A percentile compares a stretch with the other conserved stretches of the same genome.
phyloP scores from a whole-genome alignment of 75 land plant genomes.

The Larix kaempferi region DNA sequence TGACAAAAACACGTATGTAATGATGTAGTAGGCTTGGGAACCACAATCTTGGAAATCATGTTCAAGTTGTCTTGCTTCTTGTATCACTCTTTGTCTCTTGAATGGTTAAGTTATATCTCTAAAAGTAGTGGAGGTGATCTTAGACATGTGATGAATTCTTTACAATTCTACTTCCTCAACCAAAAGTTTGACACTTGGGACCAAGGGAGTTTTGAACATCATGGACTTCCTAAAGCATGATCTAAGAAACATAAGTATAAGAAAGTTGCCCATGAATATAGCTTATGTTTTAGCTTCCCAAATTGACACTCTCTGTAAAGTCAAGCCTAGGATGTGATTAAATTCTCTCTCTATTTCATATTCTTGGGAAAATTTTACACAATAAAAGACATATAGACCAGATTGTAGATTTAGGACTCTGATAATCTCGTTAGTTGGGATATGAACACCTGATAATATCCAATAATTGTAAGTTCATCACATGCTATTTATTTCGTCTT shows the following conservation, averaged over 20 bases:
- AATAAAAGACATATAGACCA: constrained; percentile 68
- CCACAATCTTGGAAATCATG: too few relatives aligned
- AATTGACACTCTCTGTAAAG: background rate
- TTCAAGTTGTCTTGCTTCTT: too few relatives aligned
- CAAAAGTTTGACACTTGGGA: constrained; percentile 10
- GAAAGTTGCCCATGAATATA: background rate
- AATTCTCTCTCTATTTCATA: constrained; percentile 82
- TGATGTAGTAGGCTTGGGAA: too few relatives aligned
- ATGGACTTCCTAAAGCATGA: background rate
- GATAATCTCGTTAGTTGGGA: too few relatives aligned
- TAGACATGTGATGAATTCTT: constrained; percentile 76
- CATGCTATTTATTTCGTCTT: too few relatives aligned
- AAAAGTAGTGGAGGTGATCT: constrained; percentile 83
- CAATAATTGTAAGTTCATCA: too few relatives aligned
- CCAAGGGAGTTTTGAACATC: background rate
- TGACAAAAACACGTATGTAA: too few relatives aligned
- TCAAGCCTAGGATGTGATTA: constrained; percentile 58
- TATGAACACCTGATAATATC: too few relatives aligned
- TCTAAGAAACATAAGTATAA: background rate
- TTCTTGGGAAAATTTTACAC: constrained; percentile 90
- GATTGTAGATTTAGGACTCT: constrained; percentile 20
- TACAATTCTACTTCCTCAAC: constrained; percentile 62
- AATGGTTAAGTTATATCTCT: constrained; percentile 62
- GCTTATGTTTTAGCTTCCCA: background rate
- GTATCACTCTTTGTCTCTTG: constrained; percentile 26